Percentiles rank a stretch among this genome's conserved stretches.
Evolutionary conservation across 2,329 filamentous ascomycete genomes (phyloP).

Genomic region (Verticillium alfalfae): DNA sequence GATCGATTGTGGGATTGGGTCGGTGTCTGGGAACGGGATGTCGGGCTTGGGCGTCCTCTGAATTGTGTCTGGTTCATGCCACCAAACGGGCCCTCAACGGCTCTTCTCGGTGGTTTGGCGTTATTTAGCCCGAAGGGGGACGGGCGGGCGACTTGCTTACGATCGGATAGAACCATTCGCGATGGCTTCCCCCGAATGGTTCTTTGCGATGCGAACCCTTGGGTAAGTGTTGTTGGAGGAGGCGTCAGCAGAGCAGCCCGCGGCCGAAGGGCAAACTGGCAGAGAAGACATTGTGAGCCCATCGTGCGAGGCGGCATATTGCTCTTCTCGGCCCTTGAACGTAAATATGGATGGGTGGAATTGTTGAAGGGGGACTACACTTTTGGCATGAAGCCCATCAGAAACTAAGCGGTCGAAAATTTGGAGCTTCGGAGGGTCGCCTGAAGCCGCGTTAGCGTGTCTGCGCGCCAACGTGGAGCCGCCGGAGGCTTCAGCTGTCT

Average conservation of each 20-base stretch:
- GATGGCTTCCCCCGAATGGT: slow-evolving; percentile 31
- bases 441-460: background rate
- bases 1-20: slow-evolving; percentile 11
- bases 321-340: background rate
- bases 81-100: slow-evolving; percentile 43
- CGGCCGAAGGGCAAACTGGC: slow-evolving; percentile 6
- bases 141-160: slow-evolving; percentile 35
- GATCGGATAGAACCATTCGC: slow-evolving; percentile 53
- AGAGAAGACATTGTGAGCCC: slow-evolving; percentile 9
- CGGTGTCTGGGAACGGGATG: slow-evolving; percentile 1
- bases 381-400: too few relatives aligned
- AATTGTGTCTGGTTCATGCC: slow-evolving; percentile 46
- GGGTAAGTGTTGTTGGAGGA: slow-evolving; percentile 13
- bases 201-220: slow-evolving; percentile 28
- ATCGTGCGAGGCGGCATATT: slow-evolving; percentile 10
- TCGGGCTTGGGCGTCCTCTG: slow-evolving; percentile 4
- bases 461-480: background rate
- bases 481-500: background rate
- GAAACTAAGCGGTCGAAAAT: background rate
- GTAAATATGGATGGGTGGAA: background rate
- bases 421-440: background rate
- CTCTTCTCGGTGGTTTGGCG: slow-evolving; percentile 28
- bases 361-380: background rate
- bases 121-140: slow-evolving; percentile 20
- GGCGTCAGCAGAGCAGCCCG: slow-evolving; percentile 1